Conservation (phyloP, 768 basidiomycete genomes). For the Scleroderma citrinum region DNA sequence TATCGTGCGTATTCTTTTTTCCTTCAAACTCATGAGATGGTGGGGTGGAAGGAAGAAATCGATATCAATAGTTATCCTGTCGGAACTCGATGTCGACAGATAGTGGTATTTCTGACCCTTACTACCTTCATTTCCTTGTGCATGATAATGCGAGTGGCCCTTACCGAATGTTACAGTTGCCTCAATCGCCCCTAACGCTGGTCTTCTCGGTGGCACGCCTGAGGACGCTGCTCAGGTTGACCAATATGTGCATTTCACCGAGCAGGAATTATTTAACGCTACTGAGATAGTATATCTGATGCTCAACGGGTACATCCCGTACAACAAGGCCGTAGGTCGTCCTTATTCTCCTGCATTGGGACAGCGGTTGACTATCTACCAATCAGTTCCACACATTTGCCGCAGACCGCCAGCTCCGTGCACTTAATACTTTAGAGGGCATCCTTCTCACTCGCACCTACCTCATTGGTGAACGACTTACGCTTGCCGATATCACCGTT, state of each 20-base stretch:
- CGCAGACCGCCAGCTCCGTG: slow-evolving; percentile 47
- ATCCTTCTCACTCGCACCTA: slow-evolving; percentile 78
- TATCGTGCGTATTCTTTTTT: slow-evolving; percentile 63
- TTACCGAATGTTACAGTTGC: slow-evolving; percentile 51
- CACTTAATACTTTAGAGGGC: slow-evolving; percentile 63
- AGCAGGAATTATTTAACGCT: slow-evolving; percentile 50
- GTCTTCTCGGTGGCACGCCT: slow-evolving; percentile 59
- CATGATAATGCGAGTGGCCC: not conserved
- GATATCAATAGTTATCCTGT: slow-evolving; percentile 65
- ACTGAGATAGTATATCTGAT: slow-evolving; percentile 37
- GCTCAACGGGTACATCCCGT: slow-evolving; percentile 51
- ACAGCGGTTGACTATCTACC: not conserved
- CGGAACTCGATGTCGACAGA: slow-evolving; percentile 59
- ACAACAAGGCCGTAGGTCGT: slow-evolving; percentile 75
- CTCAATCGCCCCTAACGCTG: slow-evolving; percentile 65
- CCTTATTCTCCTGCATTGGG: not conserved
- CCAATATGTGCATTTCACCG: slow-evolving; percentile 78
- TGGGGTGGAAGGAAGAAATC: slow-evolving; percentile 18
- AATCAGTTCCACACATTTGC: slow-evolving; percentile 52
- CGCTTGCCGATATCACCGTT: slow-evolving; percentile 79
- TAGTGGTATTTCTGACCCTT: slow-evolving; percentile 7
- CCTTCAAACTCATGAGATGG: slow-evolving; percentile 7
- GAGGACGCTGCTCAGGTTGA: slow-evolving; percentile 74
- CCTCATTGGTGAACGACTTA: slow-evolving; percentile 92
- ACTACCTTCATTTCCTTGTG: not conserved